phyloP scores from a whole-genome alignment of 2,329 filamentous ascomycete genomes.

The Ilyonectria mors-panacis region DNA sequence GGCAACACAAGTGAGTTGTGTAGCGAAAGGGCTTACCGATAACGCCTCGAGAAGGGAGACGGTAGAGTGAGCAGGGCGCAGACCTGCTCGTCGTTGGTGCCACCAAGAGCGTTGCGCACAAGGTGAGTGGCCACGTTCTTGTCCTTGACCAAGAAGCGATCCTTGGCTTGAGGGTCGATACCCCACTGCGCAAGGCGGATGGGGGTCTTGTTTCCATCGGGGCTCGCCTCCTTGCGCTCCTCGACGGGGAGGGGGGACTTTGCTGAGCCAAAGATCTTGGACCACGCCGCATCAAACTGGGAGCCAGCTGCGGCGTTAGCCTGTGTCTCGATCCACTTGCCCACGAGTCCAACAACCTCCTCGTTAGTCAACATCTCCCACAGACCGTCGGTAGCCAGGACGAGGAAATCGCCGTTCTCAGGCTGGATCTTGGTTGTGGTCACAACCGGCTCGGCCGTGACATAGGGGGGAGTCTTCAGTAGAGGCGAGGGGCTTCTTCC shows the following conservation, averaged over 20 bases:
- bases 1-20: not conserved
- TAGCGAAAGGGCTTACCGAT: conserved; percentile 71
- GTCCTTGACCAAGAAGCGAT: conserved; percentile 94
- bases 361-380: conserved; percentile 99
- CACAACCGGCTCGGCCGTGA: conserved; percentile 94
- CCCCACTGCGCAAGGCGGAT: conserved; percentile 95
- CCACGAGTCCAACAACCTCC: conserved; percentile 95
- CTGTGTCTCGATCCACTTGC: conserved; percentile 94
- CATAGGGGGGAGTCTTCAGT: conserved; percentile 93
- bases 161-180: conserved; percentile 78
- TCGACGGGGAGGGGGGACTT: conserved; percentile 81
- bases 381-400: conserved; percentile 95
- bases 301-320: conserved; percentile 65
- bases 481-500: conserved; percentile 82
- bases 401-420: conserved; percentile 92
- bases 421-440: conserved; percentile 94
- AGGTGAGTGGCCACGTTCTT: conserved; percentile 97
- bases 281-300: conserved; percentile 81
- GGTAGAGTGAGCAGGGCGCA: conserved; percentile 93
- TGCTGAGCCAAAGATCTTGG: conserved; percentile 69
- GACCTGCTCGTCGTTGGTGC: conserved; percentile 93
- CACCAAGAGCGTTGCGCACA: conserved; percentile 93
- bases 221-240: conserved; percentile 62
- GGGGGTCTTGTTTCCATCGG: conserved; percentile 85
- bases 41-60: conserved; percentile 90